A percentile compares a stretch with the other conserved stretches of the same genome.
phyloP scores from a whole-genome alignment of 257 asterid genomes.

The Solanum chiquidenum region DNA sequence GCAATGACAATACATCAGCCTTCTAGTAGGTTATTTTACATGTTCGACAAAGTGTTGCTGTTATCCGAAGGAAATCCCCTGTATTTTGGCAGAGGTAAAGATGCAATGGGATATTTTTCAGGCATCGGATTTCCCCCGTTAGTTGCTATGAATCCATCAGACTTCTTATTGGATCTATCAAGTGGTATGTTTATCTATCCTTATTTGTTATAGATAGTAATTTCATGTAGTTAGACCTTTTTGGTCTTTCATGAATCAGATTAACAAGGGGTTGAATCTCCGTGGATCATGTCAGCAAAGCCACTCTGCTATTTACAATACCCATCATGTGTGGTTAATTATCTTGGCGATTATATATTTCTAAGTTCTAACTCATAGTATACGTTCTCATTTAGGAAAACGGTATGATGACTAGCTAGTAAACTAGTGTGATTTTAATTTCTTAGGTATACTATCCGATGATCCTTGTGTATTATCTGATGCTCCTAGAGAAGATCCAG shows the following conservation, averaged over 20 bases:
- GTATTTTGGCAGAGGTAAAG: conserved; percentile 48
- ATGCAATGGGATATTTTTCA: conserved; percentile 47
- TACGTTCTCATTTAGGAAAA: neutral
- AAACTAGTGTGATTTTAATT: neutral
- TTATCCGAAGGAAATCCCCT: conserved; percentile 60
- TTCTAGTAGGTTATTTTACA: conserved; percentile 59
- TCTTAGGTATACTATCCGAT: conserved; percentile 29
- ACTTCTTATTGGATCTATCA: conserved; percentile 72
- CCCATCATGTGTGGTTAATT: neutral
- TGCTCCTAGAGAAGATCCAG: conserved; percentile 30
- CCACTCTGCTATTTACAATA: neutral
- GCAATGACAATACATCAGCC: conserved; percentile 88
- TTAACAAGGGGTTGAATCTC: neutral
- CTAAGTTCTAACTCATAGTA: neutral
- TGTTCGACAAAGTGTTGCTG: conserved; percentile 67
- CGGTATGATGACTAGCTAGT: neutral
- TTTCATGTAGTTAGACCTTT: neutral
- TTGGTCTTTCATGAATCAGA: neutral
- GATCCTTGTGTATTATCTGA: conserved; percentile 2
- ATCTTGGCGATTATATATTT: neutral
- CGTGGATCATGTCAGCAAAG: neutral
- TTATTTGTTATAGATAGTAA: neutral
- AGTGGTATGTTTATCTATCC: conserved; percentile 34
- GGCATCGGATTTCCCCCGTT: conserved; percentile 39
- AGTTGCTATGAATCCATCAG: conserved; percentile 77